These are phyloP conservation scores for Microbotryum scabiosae DNA, from an alignment of 1,284 basidiomycete species.

Conservation along the genomic window DNA sequence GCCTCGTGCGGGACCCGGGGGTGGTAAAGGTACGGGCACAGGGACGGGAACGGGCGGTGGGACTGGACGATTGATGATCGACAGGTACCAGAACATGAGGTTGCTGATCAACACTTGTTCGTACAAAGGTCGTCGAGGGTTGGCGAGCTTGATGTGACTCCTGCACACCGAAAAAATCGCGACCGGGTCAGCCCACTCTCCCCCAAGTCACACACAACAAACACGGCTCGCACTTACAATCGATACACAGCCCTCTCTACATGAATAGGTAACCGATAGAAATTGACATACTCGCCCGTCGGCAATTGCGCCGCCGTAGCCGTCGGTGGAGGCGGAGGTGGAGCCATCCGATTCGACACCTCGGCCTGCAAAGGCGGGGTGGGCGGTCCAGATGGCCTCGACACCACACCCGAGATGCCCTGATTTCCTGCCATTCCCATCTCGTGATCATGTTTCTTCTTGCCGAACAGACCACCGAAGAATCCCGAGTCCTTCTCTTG, in stretches of 20 bases:
- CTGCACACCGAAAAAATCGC: no score
- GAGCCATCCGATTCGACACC: constrained; percentile 44
- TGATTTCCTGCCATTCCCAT: no score
- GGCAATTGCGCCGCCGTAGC: constrained; percentile 39
- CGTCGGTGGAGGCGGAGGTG: constrained; percentile 51
- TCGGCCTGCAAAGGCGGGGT: constrained; percentile 3
- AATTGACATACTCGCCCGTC: constrained; percentile 51
- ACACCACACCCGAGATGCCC: not conserved
- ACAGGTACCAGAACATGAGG: constrained; percentile 90
- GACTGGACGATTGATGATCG: constrained; percentile 66
- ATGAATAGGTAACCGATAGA: constrained; percentile 88
- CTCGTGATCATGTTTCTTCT: constrained; percentile 66
- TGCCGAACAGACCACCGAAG: constrained; percentile 78
- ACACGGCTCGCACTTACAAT: constrained; percentile 48
- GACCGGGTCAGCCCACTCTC: no score
- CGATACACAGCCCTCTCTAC: constrained; percentile 96
- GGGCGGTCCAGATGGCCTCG: not conserved
- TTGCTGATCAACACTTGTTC: constrained; percentile 99
- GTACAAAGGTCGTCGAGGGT: constrained; percentile 87
- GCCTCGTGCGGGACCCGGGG: constrained; percentile 22
- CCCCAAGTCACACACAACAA: no score
- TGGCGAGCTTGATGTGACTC: constrained; percentile 93
- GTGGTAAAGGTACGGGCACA: constrained; percentile 24
- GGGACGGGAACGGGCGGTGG: constrained; percentile 13
- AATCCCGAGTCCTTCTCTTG: constrained; percentile 49